Evolutionary conservation across 2,329 filamentous ascomycete species (phyloP), one percentile per base, ranked within the genome.

Genomic region (Furcasterigmium sp.): DNA sequence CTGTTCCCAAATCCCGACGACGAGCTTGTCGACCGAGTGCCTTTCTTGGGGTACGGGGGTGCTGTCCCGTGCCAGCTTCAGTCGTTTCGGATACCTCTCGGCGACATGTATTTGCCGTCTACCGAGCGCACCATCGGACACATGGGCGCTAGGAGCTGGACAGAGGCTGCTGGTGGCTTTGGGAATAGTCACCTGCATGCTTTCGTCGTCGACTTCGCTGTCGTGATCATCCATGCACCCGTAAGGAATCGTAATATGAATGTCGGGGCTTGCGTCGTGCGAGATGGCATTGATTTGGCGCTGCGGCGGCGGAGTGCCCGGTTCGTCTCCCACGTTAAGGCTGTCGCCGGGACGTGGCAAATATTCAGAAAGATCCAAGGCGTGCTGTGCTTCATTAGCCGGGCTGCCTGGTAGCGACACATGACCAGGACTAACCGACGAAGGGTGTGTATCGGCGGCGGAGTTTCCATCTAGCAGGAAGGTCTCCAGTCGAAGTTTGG

Each of bases 1-100:
- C 45, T 60, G 59, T 39, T 61, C 59, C 59, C 59, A 62, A 14
- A 62, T 52, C 13, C 56, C 56, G 15, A 52, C 45, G 34, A 62
- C 56, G 32, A 61, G 55, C 46, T 61, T 61, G 36, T 55, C 53
- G 26, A 62, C 41, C 0, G 58, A 49, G 2, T 46, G 46, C 20
- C 43, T 46, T 15, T 49, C 46, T 9, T 46, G 47, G 4, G 40
- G 10, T 9, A 49, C 46, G 3, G 43, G 38, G 4, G 39, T 23
- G 6, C 26, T 19, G 34, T 48, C 47, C 14, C 37, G 26, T 14
- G 30, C 29, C 4, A 43, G 43, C 38, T 48, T 44, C 14, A 51
- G 43, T 8, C 51, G 53, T 19, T 54, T 51, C 6, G 45, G 42
- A 19, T 53, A 55, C 19, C 41, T 48, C 32, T 44, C 50, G 25